Percentiles rank a stretch among this genome's conserved stretches.
Evolutionary conservation across 2,329 filamentous ascomycete genomes (phyloP).

Genomic region (Eutypa lata): DNA sequence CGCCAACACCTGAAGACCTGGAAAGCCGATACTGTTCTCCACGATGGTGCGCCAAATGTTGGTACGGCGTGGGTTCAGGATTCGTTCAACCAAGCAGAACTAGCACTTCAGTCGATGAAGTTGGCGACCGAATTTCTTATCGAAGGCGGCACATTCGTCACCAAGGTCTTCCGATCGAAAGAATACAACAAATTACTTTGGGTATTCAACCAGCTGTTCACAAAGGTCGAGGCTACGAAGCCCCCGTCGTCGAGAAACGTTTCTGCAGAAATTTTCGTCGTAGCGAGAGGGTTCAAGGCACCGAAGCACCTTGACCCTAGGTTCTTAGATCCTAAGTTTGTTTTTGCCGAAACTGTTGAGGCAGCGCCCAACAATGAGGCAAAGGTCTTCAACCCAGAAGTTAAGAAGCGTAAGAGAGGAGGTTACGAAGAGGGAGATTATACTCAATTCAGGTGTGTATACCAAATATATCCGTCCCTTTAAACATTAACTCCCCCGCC

Average conservation of each 20-base stretch:
- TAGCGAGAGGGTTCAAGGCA: slow-evolving; percentile 92
- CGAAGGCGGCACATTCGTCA: slow-evolving; percentile 90
- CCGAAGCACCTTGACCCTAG: slow-evolving; percentile 90
- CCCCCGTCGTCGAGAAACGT: slow-evolving; percentile 94
- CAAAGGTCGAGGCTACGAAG: slow-evolving; percentile 94
- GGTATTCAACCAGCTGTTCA: slow-evolving; percentile 97
- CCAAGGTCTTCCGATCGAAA: slow-evolving; percentile 95
- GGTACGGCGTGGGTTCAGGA: slow-evolving; percentile 98
- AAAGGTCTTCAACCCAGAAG: slow-evolving; percentile 95
- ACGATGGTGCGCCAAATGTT: slow-evolving; percentile 96
- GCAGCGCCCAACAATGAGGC: slow-evolving; percentile 92
- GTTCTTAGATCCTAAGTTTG: slow-evolving; percentile 82
- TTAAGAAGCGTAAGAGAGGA: slow-evolving; percentile 95
- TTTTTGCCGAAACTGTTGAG: slow-evolving; percentile 88
- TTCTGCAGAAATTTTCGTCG: slow-evolving; percentile 97
- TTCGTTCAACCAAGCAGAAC: slow-evolving; percentile 94
- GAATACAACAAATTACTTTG: slow-evolving; percentile 95
- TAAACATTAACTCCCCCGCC: no score
- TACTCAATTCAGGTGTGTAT: slow-evolving; percentile 65
- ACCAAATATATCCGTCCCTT: no score
- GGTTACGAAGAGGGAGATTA: slow-evolving; percentile 97
- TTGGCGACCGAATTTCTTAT: slow-evolving; percentile 89
- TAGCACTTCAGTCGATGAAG: slow-evolving; percentile 87
- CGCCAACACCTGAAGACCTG: slow-evolving; percentile 87
- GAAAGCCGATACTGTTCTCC: slow-evolving; percentile 93